These are phyloP conservation scores for Nephelium lappaceum DNA, from an alignment of 345 rosid species.

Conservation along the genomic window DNA sequence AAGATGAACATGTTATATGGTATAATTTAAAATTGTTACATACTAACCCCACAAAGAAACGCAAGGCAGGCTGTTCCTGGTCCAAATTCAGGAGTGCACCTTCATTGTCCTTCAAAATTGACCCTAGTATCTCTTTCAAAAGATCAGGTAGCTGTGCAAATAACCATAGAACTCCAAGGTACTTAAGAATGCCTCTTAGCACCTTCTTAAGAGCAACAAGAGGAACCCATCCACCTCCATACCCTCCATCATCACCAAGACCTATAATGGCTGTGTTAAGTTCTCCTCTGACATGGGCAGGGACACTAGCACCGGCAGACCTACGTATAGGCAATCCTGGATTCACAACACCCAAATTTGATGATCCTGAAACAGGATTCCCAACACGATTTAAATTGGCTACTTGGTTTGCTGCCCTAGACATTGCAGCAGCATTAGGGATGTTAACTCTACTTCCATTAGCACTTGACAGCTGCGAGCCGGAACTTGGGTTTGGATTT, in stretches of 20 bases:
- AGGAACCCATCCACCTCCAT: constrained; percentile 99
- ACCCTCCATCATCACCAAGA: constrained; percentile 99
- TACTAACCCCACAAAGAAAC: constrained; percentile 98
- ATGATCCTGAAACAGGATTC: constrained; percentile 61
- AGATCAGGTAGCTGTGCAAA: constrained; percentile 95
- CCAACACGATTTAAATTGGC: constrained; percentile 75
- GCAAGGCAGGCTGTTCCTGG: constrained; percentile 97
- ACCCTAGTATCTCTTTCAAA: constrained; percentile 89
- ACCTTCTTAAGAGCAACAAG: constrained; percentile 99
- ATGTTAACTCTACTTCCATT: constrained; percentile 77
- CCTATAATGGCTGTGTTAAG: constrained; percentile 95
- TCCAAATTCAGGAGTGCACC: constrained; percentile 96
- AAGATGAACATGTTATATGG: too few relatives aligned
- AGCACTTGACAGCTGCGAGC: constrained; percentile 49
- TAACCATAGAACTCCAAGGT: constrained; percentile 96
- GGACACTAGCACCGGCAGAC: constrained; percentile 73
- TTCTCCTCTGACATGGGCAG: constrained; percentile 95
- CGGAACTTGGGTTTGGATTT: constrained; percentile 48
- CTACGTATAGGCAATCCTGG: constrained; percentile 83
- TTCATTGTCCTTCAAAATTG: constrained; percentile 91
- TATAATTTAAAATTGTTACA: constrained; percentile 7
- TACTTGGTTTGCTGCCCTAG: constrained; percentile 63
- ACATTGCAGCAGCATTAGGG: constrained; percentile 57
- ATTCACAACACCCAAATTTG: constrained; percentile 55
- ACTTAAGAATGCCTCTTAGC: constrained; percentile 91